Percentiles rank a stretch among this genome's conserved stretches.
Conservation (phyloP, 306 rosid species). For the Begonia masoniana region DNA sequence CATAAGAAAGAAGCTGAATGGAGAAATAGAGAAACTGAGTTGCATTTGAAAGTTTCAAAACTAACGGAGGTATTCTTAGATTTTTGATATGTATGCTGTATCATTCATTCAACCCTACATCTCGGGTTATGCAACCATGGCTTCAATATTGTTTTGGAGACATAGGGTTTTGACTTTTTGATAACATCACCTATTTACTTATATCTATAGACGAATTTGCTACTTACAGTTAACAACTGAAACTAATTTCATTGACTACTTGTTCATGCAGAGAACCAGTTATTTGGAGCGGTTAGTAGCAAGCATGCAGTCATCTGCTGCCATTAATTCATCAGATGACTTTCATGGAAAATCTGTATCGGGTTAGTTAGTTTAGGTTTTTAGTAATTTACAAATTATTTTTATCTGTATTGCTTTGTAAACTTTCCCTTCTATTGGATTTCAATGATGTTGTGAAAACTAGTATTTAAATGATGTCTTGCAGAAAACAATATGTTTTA, state of each 20-base stretch:
- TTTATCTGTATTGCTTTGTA: constrained; percentile 1
- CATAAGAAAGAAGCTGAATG: constrained; percentile 45
- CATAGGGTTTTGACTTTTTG: too few species aligned
- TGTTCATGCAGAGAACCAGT: constrained; percentile 31
- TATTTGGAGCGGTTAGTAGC: constrained; percentile 43
- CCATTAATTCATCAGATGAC: constrained; percentile 13
- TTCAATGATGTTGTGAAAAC: not conserved
- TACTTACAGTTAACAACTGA: not conserved
- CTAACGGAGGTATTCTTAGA: constrained; percentile 40
- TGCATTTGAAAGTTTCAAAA: constrained; percentile 21
- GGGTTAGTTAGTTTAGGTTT: constrained; percentile 22
- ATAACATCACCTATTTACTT: not conserved
- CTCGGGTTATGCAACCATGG: not conserved
- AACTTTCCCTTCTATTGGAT: not conserved
- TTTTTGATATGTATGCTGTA: not conserved
- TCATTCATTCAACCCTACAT: not conserved
- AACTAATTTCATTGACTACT: not conserved
- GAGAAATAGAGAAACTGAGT: constrained; percentile 30
- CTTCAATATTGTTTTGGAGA: too few species aligned
- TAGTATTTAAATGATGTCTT: constrained; percentile 5
- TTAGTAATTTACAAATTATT: not conserved
- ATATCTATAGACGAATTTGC: constrained; percentile 4
- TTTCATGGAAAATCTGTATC: constrained; percentile 25
- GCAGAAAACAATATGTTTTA: constrained; percentile 22
- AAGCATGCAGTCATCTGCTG: constrained; percentile 29